Percentiles rank a stretch among this genome's conserved stretches.
These are phyloP conservation scores for Dichomitus squalens DNA, from an alignment of 1,284 basidiomycete species.

Conservation along the genomic window DNA sequence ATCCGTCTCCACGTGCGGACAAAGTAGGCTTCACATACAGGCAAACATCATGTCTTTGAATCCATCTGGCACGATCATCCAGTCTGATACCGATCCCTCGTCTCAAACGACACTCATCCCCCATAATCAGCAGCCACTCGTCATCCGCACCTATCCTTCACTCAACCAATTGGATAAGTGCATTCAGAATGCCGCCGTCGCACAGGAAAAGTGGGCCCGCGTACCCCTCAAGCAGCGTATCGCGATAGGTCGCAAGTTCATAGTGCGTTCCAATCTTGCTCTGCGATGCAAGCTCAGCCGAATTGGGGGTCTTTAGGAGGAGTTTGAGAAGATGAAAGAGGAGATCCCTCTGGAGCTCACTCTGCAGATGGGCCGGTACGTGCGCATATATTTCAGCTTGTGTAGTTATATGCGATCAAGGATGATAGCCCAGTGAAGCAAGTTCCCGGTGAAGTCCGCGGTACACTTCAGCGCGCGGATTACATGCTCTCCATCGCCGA, in stretches of 20 bases:
- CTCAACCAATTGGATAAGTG: constrained; percentile 58
- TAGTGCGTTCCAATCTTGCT: constrained; percentile 47
- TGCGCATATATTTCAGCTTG: constrained; percentile 4
- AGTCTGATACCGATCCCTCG: constrained; percentile 11
- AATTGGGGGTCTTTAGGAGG: constrained; percentile 49
- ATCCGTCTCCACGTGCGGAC: background rate
- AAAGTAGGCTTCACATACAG: no score
- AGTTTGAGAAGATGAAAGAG: constrained; percentile 72
- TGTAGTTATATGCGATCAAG: background rate
- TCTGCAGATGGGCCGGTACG: constrained; percentile 77
- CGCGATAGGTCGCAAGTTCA: constrained; percentile 74
- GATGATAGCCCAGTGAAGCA: constrained; percentile 73
- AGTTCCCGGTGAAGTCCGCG: constrained; percentile 77
- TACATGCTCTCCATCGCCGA: constrained; percentile 88
- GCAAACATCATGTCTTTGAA: constrained; percentile 7
- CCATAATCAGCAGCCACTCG: constrained; percentile 63
- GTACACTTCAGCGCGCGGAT: constrained; percentile 79
- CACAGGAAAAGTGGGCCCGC: constrained; percentile 76
- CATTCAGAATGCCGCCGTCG: constrained; percentile 60
- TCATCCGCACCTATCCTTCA: constrained; percentile 60
- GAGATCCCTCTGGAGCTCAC: constrained; percentile 79
- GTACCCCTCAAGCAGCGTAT: constrained; percentile 74
- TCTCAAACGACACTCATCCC: constrained; percentile 72
- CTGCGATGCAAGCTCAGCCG: background rate
- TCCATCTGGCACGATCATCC: constrained; percentile 5